Evolutionary conservation across 2,329 filamentous ascomycete genomes (phyloP), one percentile per base, ranked within the genome.

Genomic region (Venturia pyrina): DNA sequence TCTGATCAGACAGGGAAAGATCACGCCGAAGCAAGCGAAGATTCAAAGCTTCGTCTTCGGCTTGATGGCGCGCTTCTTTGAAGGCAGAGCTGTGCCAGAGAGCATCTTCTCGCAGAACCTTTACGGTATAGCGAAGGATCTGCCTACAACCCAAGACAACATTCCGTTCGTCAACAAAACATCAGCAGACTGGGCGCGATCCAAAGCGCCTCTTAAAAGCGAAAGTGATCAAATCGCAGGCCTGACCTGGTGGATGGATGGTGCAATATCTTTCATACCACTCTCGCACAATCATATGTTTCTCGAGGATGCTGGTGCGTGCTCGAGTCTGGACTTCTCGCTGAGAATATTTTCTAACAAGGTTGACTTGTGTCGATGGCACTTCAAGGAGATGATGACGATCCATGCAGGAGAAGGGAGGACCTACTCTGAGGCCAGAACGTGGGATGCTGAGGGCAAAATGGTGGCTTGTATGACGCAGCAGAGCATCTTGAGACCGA

Each of bases 321-420:
- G 77, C 63, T 78, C 77, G 1, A 79, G 75, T 11, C 69, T 83
- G n/a, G 81, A 84, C 68, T 83, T 83, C 70, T 77, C 82, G 3
- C 66, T 84, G 66, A 73, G 81, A 0, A 68, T 81, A 7, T 79
- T 81, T 67, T 71, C 70, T 1, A 75, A 73, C 0, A 73, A 75
- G 0, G 65, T 80, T 0, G 73, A 81, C 63, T 10, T 82, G 53
- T 68, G 70, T 7, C 62, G 74, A 28, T 84, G 81, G 80, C 73
- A 78, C 69, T 65, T 83, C 46, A 72, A 74, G 53, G 78, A 83
- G 72, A 72, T 77, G 41, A 73, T 67, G 60, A 79, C 77, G 0
- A 70, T 72, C 11, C 72, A 72, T 0, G 81, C 72, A 1, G 76
- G 73, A 0, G 72, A 73, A 28, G 81, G 80, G 1, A 72, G 82